phyloP scores from a whole-genome alignment of 441 rosid species.

The Arabidopsis hybrid region DNA sequence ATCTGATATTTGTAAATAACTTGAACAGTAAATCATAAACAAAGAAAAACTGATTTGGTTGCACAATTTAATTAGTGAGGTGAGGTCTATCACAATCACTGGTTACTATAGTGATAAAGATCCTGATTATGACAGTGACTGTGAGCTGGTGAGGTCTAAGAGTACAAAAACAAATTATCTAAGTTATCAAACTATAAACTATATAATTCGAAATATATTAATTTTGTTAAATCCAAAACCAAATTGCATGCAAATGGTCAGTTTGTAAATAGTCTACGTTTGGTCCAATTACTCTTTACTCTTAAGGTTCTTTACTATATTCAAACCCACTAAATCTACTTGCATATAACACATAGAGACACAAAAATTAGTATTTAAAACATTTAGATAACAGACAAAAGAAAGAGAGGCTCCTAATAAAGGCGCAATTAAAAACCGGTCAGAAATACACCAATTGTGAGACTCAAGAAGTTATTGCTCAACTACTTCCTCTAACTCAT shows the following conservation, averaged over 20 bases:
- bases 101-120: neutral
- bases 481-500: conserved; percentile 48
- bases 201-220: neutral
- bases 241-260: conserved; percentile 10
- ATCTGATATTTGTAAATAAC: no score
- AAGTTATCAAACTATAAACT: neutral
- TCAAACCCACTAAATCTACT: conserved; percentile 45
- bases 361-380: neutral
- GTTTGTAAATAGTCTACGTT: conserved; percentile 15
- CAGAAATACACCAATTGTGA: conserved; percentile 37
- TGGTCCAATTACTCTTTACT: conserved; percentile 29
- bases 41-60: no score
- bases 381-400: neutral
- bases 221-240: neutral
- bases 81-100: no score
- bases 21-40: no score
- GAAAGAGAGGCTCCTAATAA: conserved; percentile 29
- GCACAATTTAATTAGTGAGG: no score
- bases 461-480: conserved; percentile 45
- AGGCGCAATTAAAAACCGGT: conserved; percentile 46
- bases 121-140: neutral
- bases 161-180: neutral
- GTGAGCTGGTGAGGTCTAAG: neutral
- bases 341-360: conserved; percentile 20
- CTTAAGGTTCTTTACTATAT: neutral